Evolutionary conservation across 2,329 filamentous ascomycete species (phyloP), one percentile per base, ranked within the genome.

Genomic region (Paecilomyces fulvus): DNA sequence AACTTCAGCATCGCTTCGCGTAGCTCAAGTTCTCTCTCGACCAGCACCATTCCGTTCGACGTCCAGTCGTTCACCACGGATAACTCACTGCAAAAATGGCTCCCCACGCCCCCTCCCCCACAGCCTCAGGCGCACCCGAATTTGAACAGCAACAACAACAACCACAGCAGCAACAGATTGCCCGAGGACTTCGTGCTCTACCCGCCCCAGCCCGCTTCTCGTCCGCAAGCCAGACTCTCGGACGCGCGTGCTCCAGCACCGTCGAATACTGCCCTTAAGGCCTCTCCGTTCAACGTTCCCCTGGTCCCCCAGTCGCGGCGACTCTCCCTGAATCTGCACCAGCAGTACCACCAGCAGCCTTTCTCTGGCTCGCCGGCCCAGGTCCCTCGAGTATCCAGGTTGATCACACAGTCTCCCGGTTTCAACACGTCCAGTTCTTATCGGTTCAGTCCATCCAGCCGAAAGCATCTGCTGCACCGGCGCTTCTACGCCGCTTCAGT

Each of bases 51-150:
- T 68, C 62, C 72, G 68, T 69, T 72, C 73, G 72, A 75, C 74
- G 56, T 70, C 53, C 70, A 68, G 72, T 76, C 75, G 72, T 76
- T 75, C 75, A 76, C 65, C 70, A 77, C 75, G 75, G 75, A 78
- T 76, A 67, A 70, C 65, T 67, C 67, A 62, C 73, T 74, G 73
- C 70, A 74, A 75, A 23, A 67, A 78, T 78, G 75, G 75, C 75
- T 72, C 71, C 68, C 74, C 67, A 67, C 73, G 69, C 72, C 72
- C 69, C 74, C 72, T 64, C 68, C 66, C 55, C 62, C 65, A 61
- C 72, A 73, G 74, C 74, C 74, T 62, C 67, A 64, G 73, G 73
- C 73, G 72, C 64, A 64, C 66, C 60, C 61, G 65, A 70, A 64
- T 61, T 58, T 56, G 56, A 65, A 61, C 66, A 65, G 63, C 66